phyloP scores from a whole-genome alignment of 2,329 filamentous ascomycete species.

The Dichotomopilus funicola region DNA sequence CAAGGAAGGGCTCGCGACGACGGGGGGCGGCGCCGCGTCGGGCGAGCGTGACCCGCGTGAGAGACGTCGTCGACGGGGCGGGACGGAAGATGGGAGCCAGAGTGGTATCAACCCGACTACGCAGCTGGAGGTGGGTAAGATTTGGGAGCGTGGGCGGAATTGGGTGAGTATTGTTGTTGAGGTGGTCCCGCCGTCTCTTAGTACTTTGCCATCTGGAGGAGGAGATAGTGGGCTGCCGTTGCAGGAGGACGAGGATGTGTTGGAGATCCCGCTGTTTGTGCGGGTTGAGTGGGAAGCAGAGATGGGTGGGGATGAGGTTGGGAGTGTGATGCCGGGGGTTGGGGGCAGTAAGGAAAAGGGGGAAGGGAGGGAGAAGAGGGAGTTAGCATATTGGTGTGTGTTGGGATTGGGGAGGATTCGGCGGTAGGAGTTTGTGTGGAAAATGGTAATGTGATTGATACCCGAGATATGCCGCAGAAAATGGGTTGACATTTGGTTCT shows the following conservation, averaged over 20 bases:
- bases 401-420: conserved; percentile 78
- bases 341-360: conserved; percentile 46
- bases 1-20: conserved; percentile 39
- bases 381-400: conserved; percentile 94
- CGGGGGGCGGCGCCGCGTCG: background rate
- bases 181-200: conserved; percentile 62
- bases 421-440: conserved; percentile 26
- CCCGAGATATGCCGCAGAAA: background rate
- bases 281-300: conserved; percentile 84
- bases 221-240: conserved; percentile 30
- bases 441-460: background rate
- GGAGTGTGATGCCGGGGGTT: conserved; percentile 45
- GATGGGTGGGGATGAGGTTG: conserved; percentile 52
- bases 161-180: conserved; percentile 94
- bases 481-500: background rate
- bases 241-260: conserved; percentile 53
- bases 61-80: conserved; percentile 34
- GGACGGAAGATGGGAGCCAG: conserved; percentile 32
- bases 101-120: conserved; percentile 39
- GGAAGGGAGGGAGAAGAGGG: conserved; percentile 64
- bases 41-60: conserved; percentile 6
- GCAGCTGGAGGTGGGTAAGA: conserved; percentile 79
- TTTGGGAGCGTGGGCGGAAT: conserved; percentile 92
- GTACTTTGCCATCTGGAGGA: conserved; percentile 32
- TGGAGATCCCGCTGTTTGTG: conserved; percentile 94